Conservation (phyloP, 2,329 filamentous ascomycete species). For the Microdochium trichocladiopsis region DNA sequence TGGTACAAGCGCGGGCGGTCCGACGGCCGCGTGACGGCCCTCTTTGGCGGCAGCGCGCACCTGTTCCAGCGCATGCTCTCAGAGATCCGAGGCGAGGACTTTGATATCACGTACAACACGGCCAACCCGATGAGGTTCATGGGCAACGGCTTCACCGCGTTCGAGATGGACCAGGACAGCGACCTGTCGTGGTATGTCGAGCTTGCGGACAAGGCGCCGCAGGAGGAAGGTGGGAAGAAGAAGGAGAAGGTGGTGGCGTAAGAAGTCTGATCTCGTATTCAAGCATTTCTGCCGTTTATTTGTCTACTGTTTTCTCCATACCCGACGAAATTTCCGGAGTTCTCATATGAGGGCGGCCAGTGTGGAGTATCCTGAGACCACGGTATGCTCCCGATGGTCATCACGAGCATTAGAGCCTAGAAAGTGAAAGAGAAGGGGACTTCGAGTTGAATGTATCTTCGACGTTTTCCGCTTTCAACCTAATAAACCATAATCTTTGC, state of each 20-base stretch:
- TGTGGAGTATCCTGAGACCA: too few species aligned
- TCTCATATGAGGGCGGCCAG: too few species aligned
- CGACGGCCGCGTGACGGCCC: conserved; percentile 26
- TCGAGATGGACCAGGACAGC: conserved; percentile 24
- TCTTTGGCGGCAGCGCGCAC: conserved; percentile 25
- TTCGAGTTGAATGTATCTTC: too few species aligned
- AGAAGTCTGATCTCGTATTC: not conserved
- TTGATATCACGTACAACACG: conserved; percentile 34
- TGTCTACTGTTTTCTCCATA: not conserved
- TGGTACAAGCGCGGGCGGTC: conserved; percentile 16
- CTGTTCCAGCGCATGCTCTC: conserved; percentile 26
- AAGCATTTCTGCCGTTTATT: not conserved
- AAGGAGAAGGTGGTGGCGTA: not conserved
- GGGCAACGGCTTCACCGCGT: conserved; percentile 37
- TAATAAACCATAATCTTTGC: too few species aligned
- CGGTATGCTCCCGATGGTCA: too few species aligned
- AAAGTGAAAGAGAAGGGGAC: too few species aligned
- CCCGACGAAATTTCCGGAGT: not conserved
- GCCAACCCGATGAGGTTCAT: conserved; percentile 37
- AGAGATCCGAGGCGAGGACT: conserved; percentile 37
- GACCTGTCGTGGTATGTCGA: conserved; percentile 20
- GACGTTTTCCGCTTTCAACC: not conserved
- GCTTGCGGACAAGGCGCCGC: not conserved
- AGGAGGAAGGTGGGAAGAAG: not conserved
- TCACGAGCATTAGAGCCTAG: too few species aligned